Base-by-base conservation (phyloP, 225 moss, liverwort and hornwort genomes). In the Sphagnum tenellum region DNA sequence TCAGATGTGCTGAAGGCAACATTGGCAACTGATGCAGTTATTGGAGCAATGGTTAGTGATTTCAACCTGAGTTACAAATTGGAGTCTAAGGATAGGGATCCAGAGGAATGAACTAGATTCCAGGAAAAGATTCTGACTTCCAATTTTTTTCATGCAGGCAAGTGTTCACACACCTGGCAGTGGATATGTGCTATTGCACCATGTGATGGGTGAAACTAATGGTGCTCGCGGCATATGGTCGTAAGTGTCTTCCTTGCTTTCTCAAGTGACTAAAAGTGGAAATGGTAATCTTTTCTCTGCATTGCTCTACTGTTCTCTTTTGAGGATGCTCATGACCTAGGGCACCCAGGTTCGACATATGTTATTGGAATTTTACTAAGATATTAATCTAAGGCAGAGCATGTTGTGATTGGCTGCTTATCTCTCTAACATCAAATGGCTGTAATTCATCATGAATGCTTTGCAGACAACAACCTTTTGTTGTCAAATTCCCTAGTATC, bases 151-250 rank as follows among this genome's bases (percentile, higher is more conserved):
- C 10, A 64, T 77, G 72, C 67, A 94, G 94, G 79, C 86, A 44
- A 90, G 94, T 81, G 94, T 87, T 68, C 81, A 94, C 68, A 81
- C 94, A 56, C 90, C 90, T 66, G 94, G 94, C 67, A 94, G 88
- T 77, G 90, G 94, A 75, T 94, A 94, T 72, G 94, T 94, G 65
- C 82, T 94, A 52, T 82, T 94, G 65, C 94, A 94, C 80, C 94
- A 94, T 65, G 88, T 90, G 69, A 94, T 94, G 94, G 94, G 94
- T 64, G 94, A 90, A 81, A 94, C 90, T 47, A 82, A 90, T 76
- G 88, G 94, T 47, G 83, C 75, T 66, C 84, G 86, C 76, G 88
- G 94, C 69, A 78, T 89, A n/a, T 94, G 90, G 94, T 90, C 94
- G 94, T 94, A 75, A 90, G 94, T 90, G 2, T 64, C 54, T n/a